Evolutionary conservation across 345 rosid species (phyloP).

Genomic region (Linum usitatissimum): DNA sequence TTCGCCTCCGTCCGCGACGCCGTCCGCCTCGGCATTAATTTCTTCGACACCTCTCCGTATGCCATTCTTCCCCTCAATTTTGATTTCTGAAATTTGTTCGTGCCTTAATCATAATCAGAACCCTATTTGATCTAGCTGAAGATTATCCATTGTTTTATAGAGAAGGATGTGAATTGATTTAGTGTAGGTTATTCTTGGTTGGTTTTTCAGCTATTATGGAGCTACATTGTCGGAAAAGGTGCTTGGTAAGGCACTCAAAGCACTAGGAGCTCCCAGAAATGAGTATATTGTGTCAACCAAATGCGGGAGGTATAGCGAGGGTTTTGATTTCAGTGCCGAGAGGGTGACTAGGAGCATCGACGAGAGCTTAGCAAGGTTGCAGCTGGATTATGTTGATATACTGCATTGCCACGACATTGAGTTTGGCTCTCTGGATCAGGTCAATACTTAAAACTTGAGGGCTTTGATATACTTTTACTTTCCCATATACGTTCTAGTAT

Average conservation of each 20-base stretch:
- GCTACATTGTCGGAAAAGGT: slow-evolving; percentile 81
- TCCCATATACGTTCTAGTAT: background rate
- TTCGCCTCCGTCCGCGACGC: slow-evolving; percentile 70
- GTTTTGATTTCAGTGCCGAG: slow-evolving; percentile 93
- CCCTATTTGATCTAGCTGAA: background rate
- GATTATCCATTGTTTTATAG: background rate
- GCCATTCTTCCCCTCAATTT: background rate
- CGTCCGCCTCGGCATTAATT: slow-evolving; percentile 76
- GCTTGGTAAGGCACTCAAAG: slow-evolving; percentile 80
- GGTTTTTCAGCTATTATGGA: slow-evolving; percentile 57
- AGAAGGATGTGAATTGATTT: background rate
- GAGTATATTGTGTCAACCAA: slow-evolving; percentile 78
- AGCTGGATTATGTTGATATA: slow-evolving; percentile 83
- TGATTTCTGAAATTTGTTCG: background rate
- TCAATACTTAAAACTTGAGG: slow-evolving; percentile 12
- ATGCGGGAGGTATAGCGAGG: slow-evolving; percentile 70
- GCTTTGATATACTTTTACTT: no score
- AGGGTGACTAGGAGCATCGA: slow-evolving; percentile 73
- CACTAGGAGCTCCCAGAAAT: slow-evolving; percentile 56
- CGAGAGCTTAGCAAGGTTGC: slow-evolving; percentile 77
- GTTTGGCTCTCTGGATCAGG: slow-evolving; percentile 86
- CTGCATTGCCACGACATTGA: slow-evolving; percentile 90
- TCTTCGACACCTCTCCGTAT: slow-evolving; percentile 98
- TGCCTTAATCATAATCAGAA: background rate
- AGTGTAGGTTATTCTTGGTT: background rate